phyloP scores from a whole-genome alignment of 2,329 filamentous ascomycete genomes.

The Colletotrichum neosansevieriae region DNA sequence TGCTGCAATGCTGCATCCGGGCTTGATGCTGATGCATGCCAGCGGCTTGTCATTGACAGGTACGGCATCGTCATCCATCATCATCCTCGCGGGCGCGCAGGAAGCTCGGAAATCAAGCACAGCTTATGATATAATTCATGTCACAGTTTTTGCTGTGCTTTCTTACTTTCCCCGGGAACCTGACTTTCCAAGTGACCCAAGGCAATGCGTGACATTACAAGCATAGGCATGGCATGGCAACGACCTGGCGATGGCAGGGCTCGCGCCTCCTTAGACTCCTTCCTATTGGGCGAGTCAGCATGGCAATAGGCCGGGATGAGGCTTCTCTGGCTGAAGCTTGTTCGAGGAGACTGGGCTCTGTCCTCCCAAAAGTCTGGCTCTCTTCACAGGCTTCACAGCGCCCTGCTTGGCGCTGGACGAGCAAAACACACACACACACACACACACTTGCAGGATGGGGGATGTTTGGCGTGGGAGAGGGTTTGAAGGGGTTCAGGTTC shows the following conservation, averaged over 20 bases:
- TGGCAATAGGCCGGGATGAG: conserved; percentile 26
- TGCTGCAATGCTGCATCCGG: background rate
- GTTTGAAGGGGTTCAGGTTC: background rate
- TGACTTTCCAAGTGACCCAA: conserved; percentile 26
- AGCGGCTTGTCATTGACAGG: conserved; percentile 2
- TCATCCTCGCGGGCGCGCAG: background rate
- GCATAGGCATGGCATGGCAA: conserved; percentile 15
- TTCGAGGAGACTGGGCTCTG: conserved; percentile 18
- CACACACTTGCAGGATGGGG: conserved; percentile 24
- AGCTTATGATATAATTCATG: conserved; percentile 16
- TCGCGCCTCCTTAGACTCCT: background rate
- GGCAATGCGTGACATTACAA: conserved; percentile 20
- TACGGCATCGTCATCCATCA: conserved; percentile 5
- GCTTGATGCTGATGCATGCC: conserved; percentile 4
- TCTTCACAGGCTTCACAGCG: background rate
- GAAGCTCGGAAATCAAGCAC: background rate
- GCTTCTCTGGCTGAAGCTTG: conserved; percentile 37
- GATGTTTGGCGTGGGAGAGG: background rate
- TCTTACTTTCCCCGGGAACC: background rate
- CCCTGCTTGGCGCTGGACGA: too few relatives aligned
- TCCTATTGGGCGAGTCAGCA: conserved; percentile 24
- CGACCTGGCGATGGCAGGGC: conserved; percentile 20
- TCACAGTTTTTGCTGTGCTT: conserved; percentile 13
- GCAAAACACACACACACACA: conserved; percentile 4
- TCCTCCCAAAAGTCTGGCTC: too few relatives aligned